Conservation (phyloP, 2,329 filamentous ascomycete genomes). For the Coniochaeta ligniaria region DNA sequence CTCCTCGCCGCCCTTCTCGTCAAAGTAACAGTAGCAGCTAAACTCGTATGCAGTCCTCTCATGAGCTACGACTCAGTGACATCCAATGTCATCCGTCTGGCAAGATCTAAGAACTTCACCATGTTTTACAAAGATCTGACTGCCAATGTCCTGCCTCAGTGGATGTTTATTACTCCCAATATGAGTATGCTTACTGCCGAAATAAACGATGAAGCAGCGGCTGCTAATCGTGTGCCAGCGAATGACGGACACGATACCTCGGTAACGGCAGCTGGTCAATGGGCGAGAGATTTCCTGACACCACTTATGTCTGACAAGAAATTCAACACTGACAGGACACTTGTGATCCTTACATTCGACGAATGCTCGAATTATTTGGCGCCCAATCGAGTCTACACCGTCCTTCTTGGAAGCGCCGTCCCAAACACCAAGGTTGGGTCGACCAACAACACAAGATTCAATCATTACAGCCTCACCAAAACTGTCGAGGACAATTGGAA, state of each 20-base stretch:
- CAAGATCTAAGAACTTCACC: slow-evolving; percentile 22
- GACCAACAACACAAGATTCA: slow-evolving; percentile 14
- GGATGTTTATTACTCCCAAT: slow-evolving; percentile 38
- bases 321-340: slow-evolving; percentile 27
- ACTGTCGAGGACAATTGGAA: slow-evolving; percentile 20
- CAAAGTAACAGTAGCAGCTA: too few relatives aligned
- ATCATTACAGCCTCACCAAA: slow-evolving; percentile 20
- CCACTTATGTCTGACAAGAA: slow-evolving; percentile 18
- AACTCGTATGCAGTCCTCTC: slow-evolving; percentile 13
- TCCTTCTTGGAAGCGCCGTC: slow-evolving; percentile 17
- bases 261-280: slow-evolving; percentile 18
- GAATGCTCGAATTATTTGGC: slow-evolving; percentile 16
- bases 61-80: slow-evolving; percentile 23
- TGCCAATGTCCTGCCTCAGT: slow-evolving; percentile 18
- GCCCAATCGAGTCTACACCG: slow-evolving; percentile 16
- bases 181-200: slow-evolving; percentile 22
- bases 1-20: too few relatives aligned
- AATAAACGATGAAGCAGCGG: neutral
- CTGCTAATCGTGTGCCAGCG: slow-evolving; percentile 3
- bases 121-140: slow-evolving; percentile 19
- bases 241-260: slow-evolving; percentile 20
- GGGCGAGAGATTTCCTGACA: slow-evolving; percentile 17
- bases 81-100: slow-evolving; percentile 16
- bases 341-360: slow-evolving; percentile 20
- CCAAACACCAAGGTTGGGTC: slow-evolving; percentile 14